Percentiles rank a stretch among this genome's conserved stretches.
Conservation (phyloP, 164 flowering plant genomes). For the Taxillus chinensis region DNA sequence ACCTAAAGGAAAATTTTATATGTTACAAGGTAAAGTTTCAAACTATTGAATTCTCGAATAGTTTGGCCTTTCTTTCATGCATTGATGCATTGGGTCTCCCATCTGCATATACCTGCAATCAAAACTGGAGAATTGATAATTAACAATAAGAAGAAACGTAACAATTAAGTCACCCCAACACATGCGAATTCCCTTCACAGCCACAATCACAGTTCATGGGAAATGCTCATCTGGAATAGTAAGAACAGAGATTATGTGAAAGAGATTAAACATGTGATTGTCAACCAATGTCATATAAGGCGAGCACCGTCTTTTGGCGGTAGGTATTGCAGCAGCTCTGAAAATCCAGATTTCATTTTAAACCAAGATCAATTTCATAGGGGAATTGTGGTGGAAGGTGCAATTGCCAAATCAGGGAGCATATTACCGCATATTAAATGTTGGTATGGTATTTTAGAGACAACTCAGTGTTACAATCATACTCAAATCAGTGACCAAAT, state of each 20-base stretch:
- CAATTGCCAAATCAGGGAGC: too few relatives aligned
- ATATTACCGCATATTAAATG: too few relatives aligned
- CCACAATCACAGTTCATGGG: not conserved
- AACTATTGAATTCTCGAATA: constrained; percentile 61
- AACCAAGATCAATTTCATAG: not conserved
- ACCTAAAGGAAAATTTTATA: not conserved
- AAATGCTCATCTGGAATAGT: too few relatives aligned
- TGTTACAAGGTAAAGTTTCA: constrained; percentile 3
- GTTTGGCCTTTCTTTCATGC: constrained; percentile 62
- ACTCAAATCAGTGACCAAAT: too few relatives aligned
- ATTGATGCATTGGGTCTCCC: constrained; percentile 34
- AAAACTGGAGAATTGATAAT: not conserved
- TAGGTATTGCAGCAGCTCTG: constrained; percentile 79
- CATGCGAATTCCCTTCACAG: not conserved
- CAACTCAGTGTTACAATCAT: too few relatives aligned
- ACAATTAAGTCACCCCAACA: not conserved
- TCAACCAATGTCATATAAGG: constrained; percentile 71
- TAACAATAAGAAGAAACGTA: not conserved
- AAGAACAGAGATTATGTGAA: constrained; percentile 3
- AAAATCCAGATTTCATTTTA: constrained; percentile 5
- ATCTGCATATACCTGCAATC: constrained; percentile 41
- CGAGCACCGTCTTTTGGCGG: constrained; percentile 49
- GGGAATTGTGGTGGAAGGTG: too few relatives aligned
- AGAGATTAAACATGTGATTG: constrained; percentile 55
- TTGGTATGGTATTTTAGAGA: too few relatives aligned